Percentiles rank a stretch among this genome's conserved stretches.
phyloP scores from a whole-genome alignment of 495 filamentous ascomycete genomes.

The Penicillium chermesinum region DNA sequence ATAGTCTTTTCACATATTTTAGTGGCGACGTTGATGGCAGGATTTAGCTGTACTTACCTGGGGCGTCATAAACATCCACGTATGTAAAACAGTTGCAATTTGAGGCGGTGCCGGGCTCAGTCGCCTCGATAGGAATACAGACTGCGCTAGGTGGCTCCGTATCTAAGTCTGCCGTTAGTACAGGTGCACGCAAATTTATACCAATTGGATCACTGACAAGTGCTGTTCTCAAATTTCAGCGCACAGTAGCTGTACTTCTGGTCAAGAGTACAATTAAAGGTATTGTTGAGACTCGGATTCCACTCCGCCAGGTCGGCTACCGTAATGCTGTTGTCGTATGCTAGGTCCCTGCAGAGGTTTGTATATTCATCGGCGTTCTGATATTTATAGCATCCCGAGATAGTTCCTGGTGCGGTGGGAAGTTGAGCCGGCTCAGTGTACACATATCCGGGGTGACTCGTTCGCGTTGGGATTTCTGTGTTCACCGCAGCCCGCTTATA shows the following conservation, averaged over 20 bases:
- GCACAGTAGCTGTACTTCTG: slow-evolving; percentile 10
- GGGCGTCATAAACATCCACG: neutral
- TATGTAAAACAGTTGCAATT: slow-evolving; percentile 2
- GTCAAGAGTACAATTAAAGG: slow-evolving; percentile 2
- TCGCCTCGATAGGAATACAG: neutral
- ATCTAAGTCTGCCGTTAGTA: neutral
- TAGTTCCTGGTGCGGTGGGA: slow-evolving; percentile 7
- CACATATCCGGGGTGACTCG: neutral
- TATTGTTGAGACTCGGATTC: slow-evolving; percentile 9
- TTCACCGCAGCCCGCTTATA: no score
- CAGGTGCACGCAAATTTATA: neutral
- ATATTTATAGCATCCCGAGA: slow-evolving; percentile 3
- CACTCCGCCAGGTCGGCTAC: slow-evolving; percentile 4
- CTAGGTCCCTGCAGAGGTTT: slow-evolving; percentile 3
- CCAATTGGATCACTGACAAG: neutral
- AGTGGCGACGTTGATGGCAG: neutral
- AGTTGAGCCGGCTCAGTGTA: slow-evolving; percentile 1
- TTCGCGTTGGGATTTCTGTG: slow-evolving; percentile 1
- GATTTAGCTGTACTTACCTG: neutral
- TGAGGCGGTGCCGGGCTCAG: slow-evolving; percentile 1
- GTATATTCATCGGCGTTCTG: slow-evolving; percentile 2
- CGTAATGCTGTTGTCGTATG: neutral
- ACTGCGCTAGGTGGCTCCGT: neutral
- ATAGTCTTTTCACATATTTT: neutral
- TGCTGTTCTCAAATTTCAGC: neutral